Evolutionary conservation across 164 flowering plant species (phyloP).

Genomic region (Houttuynia cordata): DNA sequence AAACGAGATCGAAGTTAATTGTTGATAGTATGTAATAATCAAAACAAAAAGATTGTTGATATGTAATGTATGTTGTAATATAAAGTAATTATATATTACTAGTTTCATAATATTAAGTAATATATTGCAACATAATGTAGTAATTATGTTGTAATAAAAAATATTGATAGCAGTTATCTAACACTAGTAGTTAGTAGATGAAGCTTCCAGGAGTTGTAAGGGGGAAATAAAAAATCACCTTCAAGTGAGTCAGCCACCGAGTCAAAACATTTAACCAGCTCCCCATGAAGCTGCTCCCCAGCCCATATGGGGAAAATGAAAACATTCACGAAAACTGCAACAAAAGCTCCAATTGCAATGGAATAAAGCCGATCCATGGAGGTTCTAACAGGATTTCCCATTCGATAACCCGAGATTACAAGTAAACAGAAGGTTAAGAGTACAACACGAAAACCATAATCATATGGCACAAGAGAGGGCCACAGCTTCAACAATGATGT

Average conservation of each 20-base stretch:
- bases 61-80: no score
- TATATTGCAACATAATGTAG: background rate
- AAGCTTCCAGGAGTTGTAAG: no score
- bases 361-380: conserved; percentile 67
- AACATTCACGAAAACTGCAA: conserved; percentile 64
- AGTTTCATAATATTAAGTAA: no score
- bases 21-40: no score
- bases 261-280: conserved; percentile 45
- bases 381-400: conserved; percentile 54
- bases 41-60: no score
- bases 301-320: conserved; percentile 74
- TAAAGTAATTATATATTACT: no score
- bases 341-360: conserved; percentile 69
- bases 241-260: conserved; percentile 68
- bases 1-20: no score
- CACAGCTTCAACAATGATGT: conserved; percentile 72
- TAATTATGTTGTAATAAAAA: background rate
- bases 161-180: background rate
- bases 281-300: conserved; percentile 67
- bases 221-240: conserved; percentile 31
- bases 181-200: background rate
- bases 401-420: conserved; percentile 64
- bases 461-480: conserved; percentile 71
- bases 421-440: conserved; percentile 75
- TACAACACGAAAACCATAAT: conserved; percentile 67